These are phyloP conservation scores for Tulasnella sp. DNA, from an alignment of 768 basidiomycete species.

Conservation along the genomic window DNA sequence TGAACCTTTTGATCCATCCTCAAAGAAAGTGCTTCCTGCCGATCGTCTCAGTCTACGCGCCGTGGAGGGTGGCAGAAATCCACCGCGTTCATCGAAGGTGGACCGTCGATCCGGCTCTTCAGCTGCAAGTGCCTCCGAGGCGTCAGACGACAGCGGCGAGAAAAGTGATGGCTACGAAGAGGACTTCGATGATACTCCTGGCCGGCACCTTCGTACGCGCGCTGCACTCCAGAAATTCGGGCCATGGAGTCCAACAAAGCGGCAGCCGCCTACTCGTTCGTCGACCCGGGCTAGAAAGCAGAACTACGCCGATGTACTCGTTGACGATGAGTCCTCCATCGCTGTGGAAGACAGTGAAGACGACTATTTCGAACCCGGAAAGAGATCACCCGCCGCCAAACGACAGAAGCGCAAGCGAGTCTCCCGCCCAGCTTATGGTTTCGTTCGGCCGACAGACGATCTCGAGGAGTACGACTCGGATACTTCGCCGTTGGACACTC, in stretches of 20 bases:
- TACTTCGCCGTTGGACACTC: constrained; percentile 39
- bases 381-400: neutral
- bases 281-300: constrained; percentile 33
- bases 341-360: neutral
- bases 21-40: constrained; percentile 43
- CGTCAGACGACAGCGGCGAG: constrained; percentile 1
- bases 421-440: constrained; percentile 28
- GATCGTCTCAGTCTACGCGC: constrained; percentile 36
- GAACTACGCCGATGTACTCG: neutral
- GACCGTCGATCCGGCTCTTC: neutral
- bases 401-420: neutral
- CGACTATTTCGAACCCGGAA: neutral
- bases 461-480: constrained; percentile 34
- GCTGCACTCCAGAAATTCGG: constrained; percentile 14
- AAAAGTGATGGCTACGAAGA: constrained; percentile 20
- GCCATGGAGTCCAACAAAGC: constrained; percentile 12
- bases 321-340: neutral
- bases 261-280: constrained; percentile 27
- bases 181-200: constrained; percentile 12
- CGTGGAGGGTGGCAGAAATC: neutral
- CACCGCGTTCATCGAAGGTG: neutral
- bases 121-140: neutral
- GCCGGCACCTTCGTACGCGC: neutral
- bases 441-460: constrained; percentile 33
- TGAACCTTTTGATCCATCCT: constrained; percentile 48